phyloP scores from a whole-genome alignment of 148 eudicot genomes.

The Cornus kousa region DNA sequence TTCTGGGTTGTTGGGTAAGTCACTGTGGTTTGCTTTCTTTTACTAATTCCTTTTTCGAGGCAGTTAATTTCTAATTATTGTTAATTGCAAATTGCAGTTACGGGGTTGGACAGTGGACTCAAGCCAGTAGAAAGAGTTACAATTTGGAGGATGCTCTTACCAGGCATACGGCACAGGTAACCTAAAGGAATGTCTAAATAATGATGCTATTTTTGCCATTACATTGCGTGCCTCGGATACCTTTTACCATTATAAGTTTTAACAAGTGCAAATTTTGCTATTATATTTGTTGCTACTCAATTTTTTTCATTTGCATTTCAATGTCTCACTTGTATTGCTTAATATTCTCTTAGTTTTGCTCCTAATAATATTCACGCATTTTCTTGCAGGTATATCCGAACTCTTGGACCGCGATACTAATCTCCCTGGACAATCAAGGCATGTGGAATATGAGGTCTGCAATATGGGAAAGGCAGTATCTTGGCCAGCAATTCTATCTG shows the following conservation, averaged over 20 bases:
- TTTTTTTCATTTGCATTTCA: no score
- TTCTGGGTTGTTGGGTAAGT: conserved; percentile 92
- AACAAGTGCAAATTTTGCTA: neutral
- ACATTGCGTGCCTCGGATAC: no score
- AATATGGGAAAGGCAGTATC: conserved; percentile 55
- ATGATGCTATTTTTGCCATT: neutral
- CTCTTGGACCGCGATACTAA: conserved; percentile 60
- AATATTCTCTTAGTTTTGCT: neutral
- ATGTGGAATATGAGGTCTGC: conserved; percentile 76
- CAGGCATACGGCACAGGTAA: conserved; percentile 62
- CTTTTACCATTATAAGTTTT: no score
- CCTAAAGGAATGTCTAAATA: neutral
- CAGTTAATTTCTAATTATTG: conserved; percentile 11
- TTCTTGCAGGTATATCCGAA: conserved; percentile 61
- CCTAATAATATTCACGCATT: neutral
- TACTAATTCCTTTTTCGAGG: neutral
- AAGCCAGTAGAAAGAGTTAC: conserved; percentile 45
- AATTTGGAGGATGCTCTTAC: conserved; percentile 59
- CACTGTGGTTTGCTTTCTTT: neutral
- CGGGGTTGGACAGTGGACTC: conserved; percentile 69
- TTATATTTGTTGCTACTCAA: neutral
- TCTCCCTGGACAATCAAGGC: conserved; percentile 72
- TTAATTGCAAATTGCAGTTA: conserved; percentile 39
- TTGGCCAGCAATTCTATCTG: conserved; percentile 66
- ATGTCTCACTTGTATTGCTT: no score